Evolutionary conservation across 2,329 filamentous ascomycete genomes (phyloP), one percentile per base, ranked within the genome.

Genomic region (Aspergillus novofumigatus): DNA sequence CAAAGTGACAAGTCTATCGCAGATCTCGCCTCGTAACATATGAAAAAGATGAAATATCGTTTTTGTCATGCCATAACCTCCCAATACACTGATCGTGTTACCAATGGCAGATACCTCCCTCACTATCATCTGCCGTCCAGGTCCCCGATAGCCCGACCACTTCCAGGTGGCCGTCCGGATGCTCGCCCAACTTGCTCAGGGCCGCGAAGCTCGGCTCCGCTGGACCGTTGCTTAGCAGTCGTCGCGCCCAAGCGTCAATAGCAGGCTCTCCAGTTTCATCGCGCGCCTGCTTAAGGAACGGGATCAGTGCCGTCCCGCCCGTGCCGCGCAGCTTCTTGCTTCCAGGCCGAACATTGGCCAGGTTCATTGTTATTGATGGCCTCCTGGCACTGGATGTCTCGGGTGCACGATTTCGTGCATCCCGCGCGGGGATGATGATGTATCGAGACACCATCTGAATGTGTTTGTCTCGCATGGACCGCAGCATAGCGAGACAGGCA

Each of bases 371-470:
- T 3, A 62, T 45, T 28, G 66, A 63, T 69, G 57, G 23, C 32
- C 57, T 68, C 62, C 81, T 21, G 81, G 83, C 57, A 59, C 80
- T 85, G 55, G 80, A 79, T 32, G 85, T 86, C 48, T 85, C 82
- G 58, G 84, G 83, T 49, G 86, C 78, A 1, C 83, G 85, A 53
- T 41, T 47, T 32, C 88, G 82, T 6, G 86, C 84, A 73, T 93
- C 89, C 25, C 89, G 86, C 1, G 90, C 92, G 48, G 93, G 92
- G 63, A 94, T 80, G 67, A 99, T 89, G 73, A 99, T 96, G 78
- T 97, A 99, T 44, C 94, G 89, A 4, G 91, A 92, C 20, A 99
- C 94, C 65, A 99, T 93, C 72, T 91, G 90, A 67, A 99, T 96
- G 73, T 99, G 94, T 73, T 92, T 96, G 75, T 97, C 92, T 58